Base-by-base conservation (phyloP, 2,329 filamentous ascomycete species). In the Fusarium albidum region DNA sequence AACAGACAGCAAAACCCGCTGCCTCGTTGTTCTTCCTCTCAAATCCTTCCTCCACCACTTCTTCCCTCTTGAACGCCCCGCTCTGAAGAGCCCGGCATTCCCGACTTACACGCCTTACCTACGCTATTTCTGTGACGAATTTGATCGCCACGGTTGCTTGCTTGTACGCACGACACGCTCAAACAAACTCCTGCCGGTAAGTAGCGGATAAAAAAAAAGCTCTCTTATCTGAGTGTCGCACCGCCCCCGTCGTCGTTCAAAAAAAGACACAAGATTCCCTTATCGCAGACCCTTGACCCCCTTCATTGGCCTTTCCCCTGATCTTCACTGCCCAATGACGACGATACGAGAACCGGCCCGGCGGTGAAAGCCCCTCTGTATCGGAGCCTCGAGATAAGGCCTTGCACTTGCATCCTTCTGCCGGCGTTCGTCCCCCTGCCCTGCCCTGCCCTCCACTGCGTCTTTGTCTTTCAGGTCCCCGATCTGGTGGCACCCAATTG, bases 321-420 rank as follows among this genome's bases (percentile, higher is more conserved):
- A 61, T 52, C 49, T 48, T 25, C 41, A 52, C 53, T 55, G 38
- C 52, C 52, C 58, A 62, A 62, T 65, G 57, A 57, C 38, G 44
- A 50, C 54, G 57, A 62, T 57, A 65, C 57, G 61, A 66, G 63
- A 58, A 58, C 65, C 65, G 65, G 65, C 48, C 65, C 65, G 65
- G 65, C 63, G 63, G 63, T 63, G 63, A 68, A 65, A 54, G 51
- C 55, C 49, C 39, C 43, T 49, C 53, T 52, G 60, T 64, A 53
- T 59, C 56, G 61, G 45, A 38, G 42, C 32, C 44, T 31, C 38
- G 45, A 49, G 59, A 61, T 63, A 63, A 63, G 49, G 42, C 39
- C 17, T 49, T 18, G 27, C 33, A n/a, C 17, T 49, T 18, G 45
- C 56, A 57, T 55, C 44, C 47, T 43, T 51, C 50, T 58, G 54